Evolutionary conservation across 805 yeast species (phyloP).

Genomic region (Candida ponderosae): DNA sequence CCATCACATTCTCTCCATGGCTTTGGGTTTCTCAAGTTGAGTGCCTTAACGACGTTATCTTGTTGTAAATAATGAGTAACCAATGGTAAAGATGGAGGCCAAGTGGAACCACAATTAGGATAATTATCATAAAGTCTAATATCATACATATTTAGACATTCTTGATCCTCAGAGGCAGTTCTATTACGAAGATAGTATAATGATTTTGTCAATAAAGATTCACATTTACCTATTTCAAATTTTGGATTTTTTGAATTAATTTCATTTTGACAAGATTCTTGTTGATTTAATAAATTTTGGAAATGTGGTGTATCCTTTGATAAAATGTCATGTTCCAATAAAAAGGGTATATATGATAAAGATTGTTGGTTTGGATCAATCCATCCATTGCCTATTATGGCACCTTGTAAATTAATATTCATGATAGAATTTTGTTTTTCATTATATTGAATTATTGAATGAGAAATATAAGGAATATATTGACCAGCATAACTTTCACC

Average conservation of each 20-base stretch:
- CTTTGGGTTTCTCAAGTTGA: conserved; percentile 41
- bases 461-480: conserved; percentile 83
- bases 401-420: conserved; percentile 45
- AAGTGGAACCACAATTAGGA: conserved; percentile 86
- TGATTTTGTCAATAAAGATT: conserved; percentile 26
- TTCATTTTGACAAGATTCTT: conserved; percentile 53
- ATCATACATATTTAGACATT: conserved; percentile 82
- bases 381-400: conserved; percentile 92
- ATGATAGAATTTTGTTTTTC: conserved; percentile 14
- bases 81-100: conserved; percentile 67
- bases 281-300: conserved; percentile 35
- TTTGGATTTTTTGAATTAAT: conserved; percentile 25
- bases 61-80: conserved; percentile 47
- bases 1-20: conserved; percentile 76
- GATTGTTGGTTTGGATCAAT: conserved; percentile 83
- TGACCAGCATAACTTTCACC: conserved; percentile 99
- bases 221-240: conserved; percentile 36
- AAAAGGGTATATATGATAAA: conserved; percentile 68
- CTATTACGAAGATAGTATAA: conserved; percentile 23
- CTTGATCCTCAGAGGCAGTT: conserved; percentile 26
- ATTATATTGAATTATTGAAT: conserved; percentile 46
- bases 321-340: conserved; percentile 51
- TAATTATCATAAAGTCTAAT: conserved; percentile 58
- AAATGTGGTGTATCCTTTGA: conserved; percentile 30
- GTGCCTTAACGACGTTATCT: conserved; percentile 37